Evolutionary conservation across 148 eudicot species (phyloP).

Genomic region (Chenopodium album): DNA sequence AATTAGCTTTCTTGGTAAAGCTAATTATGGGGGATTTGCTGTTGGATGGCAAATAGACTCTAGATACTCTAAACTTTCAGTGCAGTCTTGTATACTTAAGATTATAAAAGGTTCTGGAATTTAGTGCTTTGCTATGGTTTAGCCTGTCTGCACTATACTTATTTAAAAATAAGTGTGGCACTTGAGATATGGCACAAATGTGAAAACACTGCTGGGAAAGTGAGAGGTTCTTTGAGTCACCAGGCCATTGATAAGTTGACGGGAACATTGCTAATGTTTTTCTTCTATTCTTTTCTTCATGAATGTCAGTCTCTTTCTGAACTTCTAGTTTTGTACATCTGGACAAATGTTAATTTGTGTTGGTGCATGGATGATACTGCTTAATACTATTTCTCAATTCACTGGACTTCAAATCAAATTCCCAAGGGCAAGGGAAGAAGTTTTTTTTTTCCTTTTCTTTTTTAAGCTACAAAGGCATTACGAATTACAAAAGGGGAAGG

Average conservation of each 20-base stretch:
- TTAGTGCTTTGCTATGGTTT: not conserved
- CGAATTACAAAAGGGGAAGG: no score
- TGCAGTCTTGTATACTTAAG: not conserved
- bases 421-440: not conserved
- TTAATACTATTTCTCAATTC: not conserved
- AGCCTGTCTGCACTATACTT: not conserved
- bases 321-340: not conserved
- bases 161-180: not conserved
- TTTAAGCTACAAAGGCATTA: no score
- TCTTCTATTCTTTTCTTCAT: not conserved
- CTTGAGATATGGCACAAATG: no score
- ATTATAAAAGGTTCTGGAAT: not conserved
- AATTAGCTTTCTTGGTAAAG: not conserved
- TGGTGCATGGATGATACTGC: not conserved
- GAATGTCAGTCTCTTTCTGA: no score
- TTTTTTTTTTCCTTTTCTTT: no score
- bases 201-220: no score
- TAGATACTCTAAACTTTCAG: not conserved
- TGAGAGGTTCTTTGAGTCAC: not conserved
- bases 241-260: not conserved
- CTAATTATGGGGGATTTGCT: not conserved
- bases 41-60: not conserved
- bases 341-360: not conserved
- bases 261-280: no score
- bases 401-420: not conserved